Percentiles rank a stretch among this genome's conserved stretches.
Evolutionary conservation across 176 grass and related monocot species (phyloP).

Genomic region (Zizania latifolia): DNA sequence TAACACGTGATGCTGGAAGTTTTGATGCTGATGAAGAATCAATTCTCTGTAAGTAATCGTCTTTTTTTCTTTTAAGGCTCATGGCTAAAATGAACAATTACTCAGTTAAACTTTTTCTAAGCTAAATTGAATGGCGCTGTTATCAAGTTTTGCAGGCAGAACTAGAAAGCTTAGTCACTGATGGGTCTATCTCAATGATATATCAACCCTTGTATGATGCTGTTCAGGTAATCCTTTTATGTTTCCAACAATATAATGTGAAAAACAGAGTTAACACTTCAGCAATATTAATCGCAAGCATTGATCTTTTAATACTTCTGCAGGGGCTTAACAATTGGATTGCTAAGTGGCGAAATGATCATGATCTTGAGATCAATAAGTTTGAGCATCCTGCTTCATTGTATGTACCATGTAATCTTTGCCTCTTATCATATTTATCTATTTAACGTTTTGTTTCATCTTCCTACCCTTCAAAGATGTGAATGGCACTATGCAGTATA

Average conservation of each 20-base stretch:
- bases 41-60: constrained; percentile 46
- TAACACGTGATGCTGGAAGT: constrained; percentile 82
- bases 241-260: neutral
- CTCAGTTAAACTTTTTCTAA: constrained; percentile 23
- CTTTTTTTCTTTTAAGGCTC: constrained; percentile 21
- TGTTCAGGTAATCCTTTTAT: constrained; percentile 53
- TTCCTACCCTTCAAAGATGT: neutral
- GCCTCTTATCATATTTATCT: constrained; percentile 11
- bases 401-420: constrained; percentile 43
- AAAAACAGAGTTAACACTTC: neutral
- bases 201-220: constrained; percentile 74
- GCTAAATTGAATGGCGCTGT: constrained; percentile 12
- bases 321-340: constrained; percentile 85
- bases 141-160: constrained; percentile 54
- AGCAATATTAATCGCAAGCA: neutral
- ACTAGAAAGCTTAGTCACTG: constrained; percentile 51
- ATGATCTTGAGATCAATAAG: constrained; percentile 40
- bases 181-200: constrained; percentile 48
- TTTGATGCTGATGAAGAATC: constrained; percentile 70
- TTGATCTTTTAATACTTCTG: constrained; percentile 29
- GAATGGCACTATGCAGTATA: neutral
- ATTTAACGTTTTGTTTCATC: neutral
- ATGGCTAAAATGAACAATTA: neutral
- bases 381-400: constrained; percentile 75
- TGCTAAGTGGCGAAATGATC: constrained; percentile 30